Evolutionary conservation across 2,329 filamentous ascomycete genomes (phyloP).

Genomic region (Cytospora piceicola): DNA sequence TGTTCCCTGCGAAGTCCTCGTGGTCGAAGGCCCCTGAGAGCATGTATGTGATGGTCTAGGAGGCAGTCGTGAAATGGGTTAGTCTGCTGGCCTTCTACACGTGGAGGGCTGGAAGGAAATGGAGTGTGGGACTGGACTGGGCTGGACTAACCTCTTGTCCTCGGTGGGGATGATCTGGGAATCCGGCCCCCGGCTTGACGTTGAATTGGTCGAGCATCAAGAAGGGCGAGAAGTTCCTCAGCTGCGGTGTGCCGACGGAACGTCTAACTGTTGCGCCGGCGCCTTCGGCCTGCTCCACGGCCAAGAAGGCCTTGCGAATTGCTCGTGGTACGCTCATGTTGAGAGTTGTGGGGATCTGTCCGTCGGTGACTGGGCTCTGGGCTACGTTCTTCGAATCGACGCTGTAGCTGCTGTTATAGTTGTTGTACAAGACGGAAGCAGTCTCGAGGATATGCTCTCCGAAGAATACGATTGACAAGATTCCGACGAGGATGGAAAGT

Average conservation of each 20-base stretch:
- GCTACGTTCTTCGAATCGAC: conserved; percentile 26
- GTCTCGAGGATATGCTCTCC: conserved; percentile 38
- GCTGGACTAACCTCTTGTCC: conserved; percentile 36
- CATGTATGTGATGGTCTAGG: conserved; percentile 88
- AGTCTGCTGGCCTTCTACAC: background rate
- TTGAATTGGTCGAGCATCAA: conserved; percentile 95
- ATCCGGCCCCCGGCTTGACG: conserved; percentile 78
- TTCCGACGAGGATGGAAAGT: conserved; percentile 45
- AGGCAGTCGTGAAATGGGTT: conserved; percentile 66
- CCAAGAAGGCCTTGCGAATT: conserved; percentile 82
- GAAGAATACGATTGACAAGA: conserved; percentile 43
- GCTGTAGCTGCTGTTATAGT: conserved; percentile 23
- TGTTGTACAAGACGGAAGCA: conserved; percentile 34
- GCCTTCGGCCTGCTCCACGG: conserved; percentile 84
- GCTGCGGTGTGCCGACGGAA: conserved; percentile 80
- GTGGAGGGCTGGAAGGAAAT: background rate
- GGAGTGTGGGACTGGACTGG: background rate
- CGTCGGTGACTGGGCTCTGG: background rate
- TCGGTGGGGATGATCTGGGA: conserved; percentile 72
- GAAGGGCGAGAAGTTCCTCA: conserved; percentile 89
- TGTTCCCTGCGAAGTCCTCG: conserved; percentile 87
- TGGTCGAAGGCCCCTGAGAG: conserved; percentile 86
- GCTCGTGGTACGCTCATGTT: conserved; percentile 72
- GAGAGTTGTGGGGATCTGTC: conserved; percentile 37
- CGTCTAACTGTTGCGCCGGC: conserved; percentile 85